A percentile compares a stretch with the other conserved stretches of the same genome.
phyloP scores from a whole-genome alignment of 129 eudicot species.

The Artemisia annua region DNA sequence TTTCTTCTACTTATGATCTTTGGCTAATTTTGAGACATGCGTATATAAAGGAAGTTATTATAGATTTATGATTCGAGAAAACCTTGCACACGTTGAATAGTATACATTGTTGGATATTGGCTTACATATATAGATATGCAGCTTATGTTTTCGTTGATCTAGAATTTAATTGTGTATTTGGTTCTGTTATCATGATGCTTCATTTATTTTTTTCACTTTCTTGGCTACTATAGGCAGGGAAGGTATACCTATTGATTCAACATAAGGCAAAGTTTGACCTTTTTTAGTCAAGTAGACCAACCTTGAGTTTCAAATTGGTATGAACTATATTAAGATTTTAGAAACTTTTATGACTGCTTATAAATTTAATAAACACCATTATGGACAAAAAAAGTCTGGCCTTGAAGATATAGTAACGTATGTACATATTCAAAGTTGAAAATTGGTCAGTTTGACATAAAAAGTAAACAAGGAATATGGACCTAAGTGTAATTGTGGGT shows the following conservation, averaged over 20 bases:
- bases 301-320: neutral
- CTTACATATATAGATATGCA: neutral
- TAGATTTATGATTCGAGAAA: slow-evolving; percentile 1
- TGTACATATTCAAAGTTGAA: neutral
- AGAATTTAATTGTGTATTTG: neutral
- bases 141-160: neutral
- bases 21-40: neutral
- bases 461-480: too few species aligned
- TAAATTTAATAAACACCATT: too few species aligned
- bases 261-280: neutral
- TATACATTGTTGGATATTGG: neutral
- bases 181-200: neutral
- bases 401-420: too few species aligned
- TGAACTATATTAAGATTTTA: neutral
- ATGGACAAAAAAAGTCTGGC: too few species aligned
- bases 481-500: too few species aligned
- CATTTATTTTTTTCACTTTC: neutral
- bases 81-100: neutral
- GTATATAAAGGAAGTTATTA: slow-evolving; percentile 1
- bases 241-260: neutral
- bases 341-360: neutral
- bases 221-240: neutral
- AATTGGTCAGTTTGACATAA: too few species aligned
- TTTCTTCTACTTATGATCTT: neutral
- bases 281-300: neutral